Base-by-base conservation (phyloP, 2,329 filamentous ascomycete species). In the Aureobasidium sp. region DNA sequence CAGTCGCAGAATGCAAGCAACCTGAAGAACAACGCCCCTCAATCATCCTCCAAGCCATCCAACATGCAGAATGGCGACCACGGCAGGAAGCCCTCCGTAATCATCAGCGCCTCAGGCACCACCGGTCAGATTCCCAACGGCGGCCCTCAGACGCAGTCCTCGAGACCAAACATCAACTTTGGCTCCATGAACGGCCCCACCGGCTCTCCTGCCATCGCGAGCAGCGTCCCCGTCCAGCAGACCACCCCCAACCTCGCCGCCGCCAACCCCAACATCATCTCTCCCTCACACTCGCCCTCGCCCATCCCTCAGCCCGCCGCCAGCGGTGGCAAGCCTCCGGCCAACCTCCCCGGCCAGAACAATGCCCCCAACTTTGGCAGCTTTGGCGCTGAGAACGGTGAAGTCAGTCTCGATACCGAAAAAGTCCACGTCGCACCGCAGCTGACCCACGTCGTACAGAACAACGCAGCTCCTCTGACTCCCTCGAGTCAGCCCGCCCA, bases 281-380 rank as follows among this genome's bases (percentile, higher is more conserved):
- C 92, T 49, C 94, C 94, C 6, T 87, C 89, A 53, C 87, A 89
- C 68, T 97, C 93, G 49, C 94, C 94, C 4, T 93, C 90, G 45
- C 94, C 94, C 5, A 97, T 97, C 69, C 93, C 94, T 36, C 90
- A 93, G 75, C 90, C 91, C 57, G 85, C 88, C 61, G 89, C 87
- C 70, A 94, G 91, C 71, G 91, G 91, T 68, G 90, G 87, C 61
- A 80, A 91, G 70, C 92, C 92, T 68, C 91, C 91, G 48, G 88
- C 90, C 37, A 84, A 84, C 66, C 82, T 91, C 66, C 82, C 87
- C 68, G 86, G 86, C 67, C 85, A 88, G 68, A 84, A 84, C 61
- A 87, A 85, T 70, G 86, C 87, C 74, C 84, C 90, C 58, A 84
- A 80, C 68, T 97, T 96, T 79, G 92, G 92, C 67, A 92, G 89